Base-by-base conservation (phyloP, 2,329 filamentous ascomycete species). In the Penicillium sp. region DNA sequence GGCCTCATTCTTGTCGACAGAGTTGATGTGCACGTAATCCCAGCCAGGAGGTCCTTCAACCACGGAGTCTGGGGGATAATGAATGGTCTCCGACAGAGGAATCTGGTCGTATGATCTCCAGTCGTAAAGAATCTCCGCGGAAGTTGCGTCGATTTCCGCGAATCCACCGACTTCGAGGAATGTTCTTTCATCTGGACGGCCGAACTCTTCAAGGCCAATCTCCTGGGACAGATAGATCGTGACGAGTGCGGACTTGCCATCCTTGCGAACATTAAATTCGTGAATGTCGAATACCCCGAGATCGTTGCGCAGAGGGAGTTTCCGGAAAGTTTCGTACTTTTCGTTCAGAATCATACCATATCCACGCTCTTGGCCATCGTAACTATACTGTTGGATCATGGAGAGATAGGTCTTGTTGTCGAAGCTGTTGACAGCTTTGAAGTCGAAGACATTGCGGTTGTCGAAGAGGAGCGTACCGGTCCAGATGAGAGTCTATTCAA, bases 341-440 rank as follows among this genome's bases (percentile, higher is more conserved):
- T 72, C 67, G 50, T 75, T 68, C 68, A 78, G 65, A 45, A 78
- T 74, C 29, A 77, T 62, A 35, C 73, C 75, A 56, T 72, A 71
- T 6, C 76, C 76, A 6, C 39, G 49, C 18, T 57, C 46, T 61
- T 62, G 20, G 62, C 67, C 45, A 69, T 75, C 24, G 66, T 69
- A 47, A 68, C 44, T 50, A 42, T 59, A 44, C 47, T 58, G 54
- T 50, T 58, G 65, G 54, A 75, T 74, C 55, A 73, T 72, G 55
- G 75, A 77, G 7, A 78, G 60, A 53, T 77, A 74, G 24, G 71
- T 65, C 39, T 66, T 61, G n/a, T 70, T 68, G 27, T 70, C 66
- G 54, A 75, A 75, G 35, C 55, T 56, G 46, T 66, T 56, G 51
- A 75, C 73, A 25, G 70, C 71, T 50, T 69, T 70, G 46, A 75